These are phyloP conservation scores for Syzygium aromaticum DNA, from an alignment of 345 rosid genomes.

Conservation along the genomic window DNA sequence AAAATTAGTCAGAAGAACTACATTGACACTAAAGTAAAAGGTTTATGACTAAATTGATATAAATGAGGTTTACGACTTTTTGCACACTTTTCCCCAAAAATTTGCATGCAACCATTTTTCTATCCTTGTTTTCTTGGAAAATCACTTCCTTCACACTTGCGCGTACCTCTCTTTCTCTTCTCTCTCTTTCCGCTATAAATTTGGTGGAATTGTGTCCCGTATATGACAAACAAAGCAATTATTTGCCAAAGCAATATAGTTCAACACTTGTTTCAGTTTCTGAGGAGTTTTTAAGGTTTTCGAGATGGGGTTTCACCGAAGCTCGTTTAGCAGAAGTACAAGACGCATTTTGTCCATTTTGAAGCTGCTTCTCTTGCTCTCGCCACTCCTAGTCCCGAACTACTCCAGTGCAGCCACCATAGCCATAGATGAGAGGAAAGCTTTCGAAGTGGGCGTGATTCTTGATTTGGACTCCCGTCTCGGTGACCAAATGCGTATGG, in stretches of 20 bases:
- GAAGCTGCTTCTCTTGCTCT: background rate
- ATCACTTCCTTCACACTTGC: background rate
- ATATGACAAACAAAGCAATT: background rate
- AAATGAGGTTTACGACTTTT: too few species aligned
- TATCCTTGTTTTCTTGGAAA: too few species aligned
- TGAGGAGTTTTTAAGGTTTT: background rate
- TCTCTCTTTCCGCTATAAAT: background rate
- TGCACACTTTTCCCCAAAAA: background rate
- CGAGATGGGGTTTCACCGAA: background rate
- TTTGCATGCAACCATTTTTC: background rate
- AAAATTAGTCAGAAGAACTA: too few species aligned
- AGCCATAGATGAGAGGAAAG: background rate
- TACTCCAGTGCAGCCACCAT: background rate
- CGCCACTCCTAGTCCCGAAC: background rate
- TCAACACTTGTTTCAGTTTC: background rate
- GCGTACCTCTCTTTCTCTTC: background rate
- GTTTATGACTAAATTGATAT: too few species aligned
- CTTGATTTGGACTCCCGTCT: slow-evolving; percentile 14
- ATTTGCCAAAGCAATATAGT: background rate
- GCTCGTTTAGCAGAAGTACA: background rate
- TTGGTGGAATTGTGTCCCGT: background rate
- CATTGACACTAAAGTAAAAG: too few species aligned
- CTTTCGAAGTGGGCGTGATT: slow-evolving; percentile 19
- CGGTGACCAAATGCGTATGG: slow-evolving; percentile 22
- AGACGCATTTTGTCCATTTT: background rate